Percentiles rank a stretch among this genome's conserved stretches.
Evolutionary conservation across 805 yeast species (phyloP).

Genomic region (Citeromyces nyonsensis): DNA sequence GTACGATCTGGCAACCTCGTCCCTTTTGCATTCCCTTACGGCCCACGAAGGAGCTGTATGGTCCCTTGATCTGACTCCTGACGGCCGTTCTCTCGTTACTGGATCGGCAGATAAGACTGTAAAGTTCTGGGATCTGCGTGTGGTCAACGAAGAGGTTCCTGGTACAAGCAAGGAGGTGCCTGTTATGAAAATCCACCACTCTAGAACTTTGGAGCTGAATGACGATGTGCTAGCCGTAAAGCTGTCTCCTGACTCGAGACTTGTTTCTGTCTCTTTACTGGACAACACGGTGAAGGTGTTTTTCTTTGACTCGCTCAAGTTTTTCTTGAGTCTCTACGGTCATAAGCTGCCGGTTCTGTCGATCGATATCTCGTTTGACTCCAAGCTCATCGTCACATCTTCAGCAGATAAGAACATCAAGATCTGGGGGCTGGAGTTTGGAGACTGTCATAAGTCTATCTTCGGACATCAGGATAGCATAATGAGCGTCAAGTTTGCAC

Average conservation of each 20-base stretch:
- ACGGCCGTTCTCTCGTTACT: slow-evolving; percentile 73
- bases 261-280: slow-evolving; percentile 68
- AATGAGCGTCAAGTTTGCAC: slow-evolving; percentile 74
- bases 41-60: slow-evolving; percentile 82
- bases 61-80: slow-evolving; percentile 77
- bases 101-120: slow-evolving; percentile 90
- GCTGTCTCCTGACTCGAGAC: slow-evolving; percentile 67
- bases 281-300: slow-evolving; percentile 95
- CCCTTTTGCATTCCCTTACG: slow-evolving; percentile 47
- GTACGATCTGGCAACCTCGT: slow-evolving; percentile 74
- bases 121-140: slow-evolving; percentile 76
- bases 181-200: slow-evolving; percentile 48
- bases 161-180: slow-evolving; percentile 43
- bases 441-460: slow-evolving; percentile 94
- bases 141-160: slow-evolving; percentile 52
- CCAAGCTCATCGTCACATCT: slow-evolving; percentile 77
- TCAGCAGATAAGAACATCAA: slow-evolving; percentile 96
- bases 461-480: slow-evolving; percentile 96
- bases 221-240: slow-evolving; percentile 77
- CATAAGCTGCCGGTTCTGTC: slow-evolving; percentile 92
- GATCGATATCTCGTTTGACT: slow-evolving; percentile 80
- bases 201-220: slow-evolving; percentile 67
- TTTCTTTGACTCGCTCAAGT: slow-evolving; percentile 73
- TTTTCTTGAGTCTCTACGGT: slow-evolving; percentile 82
- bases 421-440: slow-evolving; percentile 97